phyloP scores from a whole-genome alignment of 306 rosid genomes.

The Pueraria montana region DNA sequence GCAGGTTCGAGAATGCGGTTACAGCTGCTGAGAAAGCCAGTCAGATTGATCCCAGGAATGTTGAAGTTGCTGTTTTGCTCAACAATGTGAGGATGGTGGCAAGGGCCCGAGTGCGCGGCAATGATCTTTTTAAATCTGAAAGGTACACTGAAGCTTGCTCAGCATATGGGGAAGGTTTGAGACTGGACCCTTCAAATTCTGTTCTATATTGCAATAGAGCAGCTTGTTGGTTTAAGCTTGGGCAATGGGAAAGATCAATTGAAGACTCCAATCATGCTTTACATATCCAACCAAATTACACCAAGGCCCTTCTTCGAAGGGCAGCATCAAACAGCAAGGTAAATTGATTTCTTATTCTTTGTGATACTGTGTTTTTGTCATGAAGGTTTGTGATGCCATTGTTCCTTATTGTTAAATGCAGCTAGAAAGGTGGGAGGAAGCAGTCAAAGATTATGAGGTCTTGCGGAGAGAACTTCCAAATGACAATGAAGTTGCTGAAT shows the following conservation, averaged over 20 bases:
- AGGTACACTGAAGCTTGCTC: constrained; percentile 93
- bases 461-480: constrained; percentile 81
- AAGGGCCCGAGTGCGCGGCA: constrained; percentile 89
- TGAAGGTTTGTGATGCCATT: constrained; percentile 2
- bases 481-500: constrained; percentile 87
- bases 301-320: constrained; percentile 95
- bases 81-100: constrained; percentile 82
- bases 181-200: constrained; percentile 80
- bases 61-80: constrained; percentile 78
- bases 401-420: constrained; percentile 52
- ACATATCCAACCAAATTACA: constrained; percentile 77
- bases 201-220: constrained; percentile 96
- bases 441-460: constrained; percentile 79
- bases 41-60: constrained; percentile 70
- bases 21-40: constrained; percentile 84
- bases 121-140: constrained; percentile 92
- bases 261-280: constrained; percentile 94
- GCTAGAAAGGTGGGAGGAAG: constrained; percentile 95
- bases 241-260: constrained; percentile 83
- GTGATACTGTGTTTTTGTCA: not conserved
- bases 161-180: constrained; percentile 92
- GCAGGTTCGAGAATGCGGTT: constrained; percentile 99
- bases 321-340: constrained; percentile 95
- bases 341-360: constrained; percentile 9
- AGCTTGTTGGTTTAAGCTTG: constrained; percentile 97